phyloP scores from a whole-genome alignment of 2,329 filamentous ascomycete species.

The Fusarium oligoseptatum region DNA sequence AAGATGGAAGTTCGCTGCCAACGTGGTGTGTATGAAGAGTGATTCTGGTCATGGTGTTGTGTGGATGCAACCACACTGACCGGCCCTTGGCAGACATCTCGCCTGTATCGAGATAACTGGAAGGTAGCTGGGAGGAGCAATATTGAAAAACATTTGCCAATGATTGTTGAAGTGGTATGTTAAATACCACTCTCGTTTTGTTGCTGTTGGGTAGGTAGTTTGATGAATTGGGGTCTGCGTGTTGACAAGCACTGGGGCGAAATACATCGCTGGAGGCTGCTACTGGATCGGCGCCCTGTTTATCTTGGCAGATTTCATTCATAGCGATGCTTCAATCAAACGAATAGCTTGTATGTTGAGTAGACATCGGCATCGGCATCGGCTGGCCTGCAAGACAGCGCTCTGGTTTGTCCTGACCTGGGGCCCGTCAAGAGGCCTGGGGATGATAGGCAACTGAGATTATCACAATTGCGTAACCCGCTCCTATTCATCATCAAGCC shows the following conservation, averaged over 20 bases:
- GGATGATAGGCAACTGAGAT: neutral
- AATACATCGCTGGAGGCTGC: neutral
- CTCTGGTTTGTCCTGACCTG: neutral
- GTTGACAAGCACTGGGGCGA: neutral
- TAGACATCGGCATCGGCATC: neutral
- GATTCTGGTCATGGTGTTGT: neutral
- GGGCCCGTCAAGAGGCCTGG: neutral
- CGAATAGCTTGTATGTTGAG: neutral
- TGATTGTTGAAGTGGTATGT: neutral
- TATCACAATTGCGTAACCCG: neutral
- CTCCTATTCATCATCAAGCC: neutral
- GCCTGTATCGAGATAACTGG: neutral
- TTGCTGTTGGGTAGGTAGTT: neutral
- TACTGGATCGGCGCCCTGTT: neutral
- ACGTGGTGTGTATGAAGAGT: neutral
- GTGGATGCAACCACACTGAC: neutral
- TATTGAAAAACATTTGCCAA: neutral
- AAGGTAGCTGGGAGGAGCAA: neutral
- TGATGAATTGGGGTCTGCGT: neutral
- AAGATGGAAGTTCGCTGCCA: conserved; percentile 28
- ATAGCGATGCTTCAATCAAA: neutral
- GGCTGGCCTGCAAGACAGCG: neutral
- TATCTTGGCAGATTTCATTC: neutral
- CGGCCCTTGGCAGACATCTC: neutral
- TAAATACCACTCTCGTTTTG: neutral